These are phyloP conservation scores for Lasiodiplodia sp. DNA, from an alignment of 2,329 filamentous ascomycete genomes.

Conservation along the genomic window DNA sequence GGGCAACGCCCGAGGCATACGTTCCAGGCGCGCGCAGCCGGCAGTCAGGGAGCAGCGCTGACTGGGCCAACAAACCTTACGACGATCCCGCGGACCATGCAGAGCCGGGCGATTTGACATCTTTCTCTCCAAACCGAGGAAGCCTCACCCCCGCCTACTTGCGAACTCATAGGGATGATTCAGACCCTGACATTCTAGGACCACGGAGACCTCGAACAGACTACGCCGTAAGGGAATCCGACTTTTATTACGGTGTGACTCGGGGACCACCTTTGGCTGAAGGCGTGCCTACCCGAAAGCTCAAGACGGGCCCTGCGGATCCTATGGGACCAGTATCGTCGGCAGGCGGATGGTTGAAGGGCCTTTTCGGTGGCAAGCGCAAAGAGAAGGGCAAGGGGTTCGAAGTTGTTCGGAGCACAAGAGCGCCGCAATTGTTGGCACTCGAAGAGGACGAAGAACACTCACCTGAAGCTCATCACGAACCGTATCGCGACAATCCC, in stretches of 20 bases:
- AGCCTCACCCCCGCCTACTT: constrained; percentile 58
- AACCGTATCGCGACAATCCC: constrained; percentile 64
- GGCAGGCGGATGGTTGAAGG: constrained; percentile 87
- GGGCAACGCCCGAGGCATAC: constrained; percentile 61
- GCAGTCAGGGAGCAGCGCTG: constrained; percentile 55
- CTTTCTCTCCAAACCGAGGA: constrained; percentile 38
- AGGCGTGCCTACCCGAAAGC: constrained; percentile 78
- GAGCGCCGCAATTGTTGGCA: constrained; percentile 76
- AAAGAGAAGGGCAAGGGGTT: constrained; percentile 98
- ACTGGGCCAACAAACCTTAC: constrained; percentile 56
- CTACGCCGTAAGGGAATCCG: constrained; percentile 92
- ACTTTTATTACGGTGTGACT: constrained; percentile 89
- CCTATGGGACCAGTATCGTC: constrained; percentile 90
- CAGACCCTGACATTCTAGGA: constrained; percentile 63
- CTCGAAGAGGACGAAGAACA: constrained; percentile 66
- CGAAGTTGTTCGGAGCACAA: constrained; percentile 89
- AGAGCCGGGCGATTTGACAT: constrained; percentile 44
- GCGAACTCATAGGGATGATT: constrained; percentile 55
- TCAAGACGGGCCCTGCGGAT: constrained; percentile 94
- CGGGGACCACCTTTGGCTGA: constrained; percentile 81
- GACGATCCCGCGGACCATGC: constrained; percentile 48
- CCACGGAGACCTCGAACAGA: constrained; percentile 70
- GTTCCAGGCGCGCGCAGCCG: constrained; percentile 53
- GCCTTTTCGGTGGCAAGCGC: constrained; percentile 79
- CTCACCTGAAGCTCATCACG: constrained; percentile 39